Percentiles rank a stretch among this genome's conserved stretches.
Conservation (phyloP, 257 asterid genomes). For the Solanum habrochaites region DNA sequence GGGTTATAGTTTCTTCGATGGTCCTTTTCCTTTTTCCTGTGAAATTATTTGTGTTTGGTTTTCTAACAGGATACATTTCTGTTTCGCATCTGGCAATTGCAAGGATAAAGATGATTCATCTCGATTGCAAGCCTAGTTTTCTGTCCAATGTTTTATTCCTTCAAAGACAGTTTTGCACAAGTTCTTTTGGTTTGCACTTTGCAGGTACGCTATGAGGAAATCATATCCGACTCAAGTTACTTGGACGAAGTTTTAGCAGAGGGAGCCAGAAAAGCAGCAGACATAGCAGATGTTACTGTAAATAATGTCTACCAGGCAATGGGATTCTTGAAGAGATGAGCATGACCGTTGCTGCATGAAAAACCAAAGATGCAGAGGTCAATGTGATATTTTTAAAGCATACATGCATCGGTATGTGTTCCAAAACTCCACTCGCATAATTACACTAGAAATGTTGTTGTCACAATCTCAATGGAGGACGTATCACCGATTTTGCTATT, state of each 20-base stretch:
- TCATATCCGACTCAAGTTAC: slow-evolving; percentile 52
- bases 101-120: background rate
- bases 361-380: background rate
- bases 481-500: background rate
- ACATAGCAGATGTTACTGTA: slow-evolving; percentile 64
- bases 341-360: background rate
- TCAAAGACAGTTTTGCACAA: background rate
- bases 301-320: slow-evolving; percentile 69
- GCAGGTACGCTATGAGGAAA: slow-evolving; percentile 69
- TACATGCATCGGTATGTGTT: background rate
- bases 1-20: background rate
- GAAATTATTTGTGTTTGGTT: background rate
- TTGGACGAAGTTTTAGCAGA: slow-evolving; percentile 63
- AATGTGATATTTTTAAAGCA: background rate
- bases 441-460: background rate
- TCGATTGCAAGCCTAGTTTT: background rate
- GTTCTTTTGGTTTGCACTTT: background rate
- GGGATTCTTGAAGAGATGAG: slow-evolving; percentile 69
- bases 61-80: background rate
- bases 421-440: background rate
- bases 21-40: background rate
- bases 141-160: background rate
- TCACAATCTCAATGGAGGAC: background rate
- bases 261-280: slow-evolving; percentile 71
- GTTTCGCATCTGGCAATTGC: background rate